A percentile compares a stretch with the other conserved stretches of the same genome.
Evolutionary conservation across 805 yeast genomes (phyloP).

Genomic region (Saturnispora ahearnii): DNA sequence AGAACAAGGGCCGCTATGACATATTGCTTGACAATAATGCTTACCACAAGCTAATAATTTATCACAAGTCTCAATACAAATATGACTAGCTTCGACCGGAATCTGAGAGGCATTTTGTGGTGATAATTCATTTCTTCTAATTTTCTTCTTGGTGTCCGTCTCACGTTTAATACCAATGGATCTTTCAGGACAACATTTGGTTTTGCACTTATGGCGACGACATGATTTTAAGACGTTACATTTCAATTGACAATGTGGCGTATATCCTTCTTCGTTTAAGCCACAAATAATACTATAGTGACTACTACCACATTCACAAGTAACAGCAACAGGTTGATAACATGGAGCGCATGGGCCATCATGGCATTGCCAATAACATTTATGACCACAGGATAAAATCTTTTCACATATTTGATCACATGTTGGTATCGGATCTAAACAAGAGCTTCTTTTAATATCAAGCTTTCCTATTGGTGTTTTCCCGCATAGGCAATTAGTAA

Average conservation of each 20-base stretch:
- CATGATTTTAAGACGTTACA: constrained; percentile 73
- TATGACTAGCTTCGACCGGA: constrained; percentile 61
- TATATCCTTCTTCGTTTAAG: constrained; percentile 39
- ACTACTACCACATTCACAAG: constrained; percentile 56
- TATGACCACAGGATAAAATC: constrained; percentile 59
- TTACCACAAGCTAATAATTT: constrained; percentile 51
- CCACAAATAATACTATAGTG: constrained; percentile 56
- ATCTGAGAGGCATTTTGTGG: constrained; percentile 39
- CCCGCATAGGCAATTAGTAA: constrained; percentile 78
- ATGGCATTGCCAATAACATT: constrained; percentile 65
- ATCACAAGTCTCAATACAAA: constrained; percentile 62
- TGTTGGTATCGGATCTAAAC: constrained; percentile 74
- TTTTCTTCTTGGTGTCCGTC: constrained; percentile 39
- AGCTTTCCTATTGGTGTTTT: constrained; percentile 31
- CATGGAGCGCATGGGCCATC: constrained; percentile 68
- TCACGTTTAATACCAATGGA: constrained; percentile 48
- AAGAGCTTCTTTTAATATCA: constrained; percentile 39
- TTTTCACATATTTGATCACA: constrained; percentile 63
- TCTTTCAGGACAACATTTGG: constrained; percentile 63
- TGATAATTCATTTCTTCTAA: constrained; percentile 35
- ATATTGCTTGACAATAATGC: constrained; percentile 60
- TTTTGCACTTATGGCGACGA: constrained; percentile 67
- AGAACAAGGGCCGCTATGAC: constrained; percentile 74
- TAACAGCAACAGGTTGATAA: constrained; percentile 37
- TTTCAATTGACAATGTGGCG: constrained; percentile 58